Base-by-base conservation (phyloP, 2,329 filamentous ascomycete species). In the Leptographium radiaticola region DNA sequence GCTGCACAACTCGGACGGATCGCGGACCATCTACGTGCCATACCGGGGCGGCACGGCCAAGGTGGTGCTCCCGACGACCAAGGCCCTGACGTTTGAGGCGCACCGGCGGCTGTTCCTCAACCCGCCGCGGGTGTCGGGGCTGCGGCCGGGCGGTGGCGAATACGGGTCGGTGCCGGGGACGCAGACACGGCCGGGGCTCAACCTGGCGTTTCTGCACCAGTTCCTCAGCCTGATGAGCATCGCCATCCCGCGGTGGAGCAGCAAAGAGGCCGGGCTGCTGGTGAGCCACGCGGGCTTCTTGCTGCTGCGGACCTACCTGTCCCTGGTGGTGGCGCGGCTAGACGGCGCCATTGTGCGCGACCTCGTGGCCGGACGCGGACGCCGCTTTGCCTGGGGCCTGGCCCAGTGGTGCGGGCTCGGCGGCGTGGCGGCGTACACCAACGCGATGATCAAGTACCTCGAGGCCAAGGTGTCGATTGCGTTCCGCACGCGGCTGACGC, bases 401-500 rank as follows among this genome's bases (percentile, higher is more conserved):
- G 20, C 8, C 9, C 51, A 81, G 75, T 98, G 93, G 93, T 89
- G 90, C 59, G 89, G 91, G 4, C 84, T 98, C 39, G 93, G 93
- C 44, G 88, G 87, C 2, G 83, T 97, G 59, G 91, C 90, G 10
- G 95, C 91, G 0, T 98, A 98, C 65, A 96, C 91, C 51, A 98
- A 98, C 68, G 89, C 91, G 53, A 96, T 94, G 86, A 98, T 98
- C 75, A 97, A 97, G 69, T 98, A 87, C 70, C 77, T 98, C 58
- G 91, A 98, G 69, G 91, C 88, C 51, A 98, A 98, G 72, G 89
- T 98, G 53, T 95, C 91, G 8, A 98, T 98, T 60, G 91, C 94
- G 38, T 98, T 98, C 76, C 84, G 93, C 44, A 98, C 93, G 6
- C 82, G 93, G 12, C 76, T 98, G 15, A 98, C 93, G 2, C 77